Base-by-base conservation (phyloP, 192 early-diverging fungal genomes). In the Phycomyces nitens region DNA sequence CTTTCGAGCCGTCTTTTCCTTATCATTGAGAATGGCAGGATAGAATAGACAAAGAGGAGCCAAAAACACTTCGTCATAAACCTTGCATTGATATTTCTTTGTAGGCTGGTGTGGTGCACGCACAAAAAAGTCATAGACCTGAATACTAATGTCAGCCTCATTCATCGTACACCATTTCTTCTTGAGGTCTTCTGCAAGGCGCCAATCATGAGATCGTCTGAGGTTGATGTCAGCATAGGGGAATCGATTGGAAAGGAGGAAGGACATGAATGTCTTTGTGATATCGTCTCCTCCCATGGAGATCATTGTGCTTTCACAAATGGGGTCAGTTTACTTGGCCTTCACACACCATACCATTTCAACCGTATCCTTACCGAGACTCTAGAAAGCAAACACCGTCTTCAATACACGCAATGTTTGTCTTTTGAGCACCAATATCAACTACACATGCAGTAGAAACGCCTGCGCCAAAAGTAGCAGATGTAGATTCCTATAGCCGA, bases 341-440 rank as follows among this genome's bases (percentile, higher is more conserved):
- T n/a, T n/a, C n/a, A 34, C 16, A 18, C 11, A 5, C 11, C 16
- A 6, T 50, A 87, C 84, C 21, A 87, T 63, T 8, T 68, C 68
- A 1, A 89, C 76, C 55, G 44, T 60, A 15, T 16, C 3, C 15
- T 64, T 58, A 73, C 56, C 85, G 77, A 6, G 93, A 90, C 41
- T 91, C 86, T 11, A 80, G 82, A 18, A 87, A 69, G 65, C 86
- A 89, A 40, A 89, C 81, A 11, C 94, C 94, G 38, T 93, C 89
- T 53, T 96, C 94, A 11, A 96, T 84, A 62, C 93, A 94, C 0
- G 85, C 73, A 21, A 94, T 75, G 63, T 82, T 92, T 10, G 92
- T 93, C 24, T 86, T 91, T 64, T 96, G 92, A 6, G 94, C 94
- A 7, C 94, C 94, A 68, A 96, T 89, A 61, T 95, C 93, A 3